A percentile compares a stretch with the other conserved stretches of the same genome.
phyloP scores from a whole-genome alignment of 108 stramenopile species.

The Fistulifera pelliculosa region DNA sequence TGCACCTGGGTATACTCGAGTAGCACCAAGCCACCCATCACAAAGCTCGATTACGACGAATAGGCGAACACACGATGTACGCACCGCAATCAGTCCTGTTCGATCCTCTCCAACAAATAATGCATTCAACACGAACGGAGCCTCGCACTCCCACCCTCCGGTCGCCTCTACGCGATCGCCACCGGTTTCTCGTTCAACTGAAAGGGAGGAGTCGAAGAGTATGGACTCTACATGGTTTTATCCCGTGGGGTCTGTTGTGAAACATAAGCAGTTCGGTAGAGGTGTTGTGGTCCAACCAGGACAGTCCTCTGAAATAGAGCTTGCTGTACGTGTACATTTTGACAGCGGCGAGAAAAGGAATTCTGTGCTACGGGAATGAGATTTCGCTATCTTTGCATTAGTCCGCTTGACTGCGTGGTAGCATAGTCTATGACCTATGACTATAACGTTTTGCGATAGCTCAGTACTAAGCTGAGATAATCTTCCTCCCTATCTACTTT shows the following conservation, averaged over 20 bases:
- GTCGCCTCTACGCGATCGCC: not conserved
- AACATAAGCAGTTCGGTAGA: slow-evolving; percentile 47
- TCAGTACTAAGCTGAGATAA: too few species aligned
- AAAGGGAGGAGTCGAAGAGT: not conserved
- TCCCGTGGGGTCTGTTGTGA: slow-evolving; percentile 55
- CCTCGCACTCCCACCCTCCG: not conserved
- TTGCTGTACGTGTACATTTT: slow-evolving; percentile 22
- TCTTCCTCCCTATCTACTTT: not conserved
- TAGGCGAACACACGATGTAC: not conserved
- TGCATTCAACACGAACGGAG: not conserved
- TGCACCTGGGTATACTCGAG: too few species aligned
- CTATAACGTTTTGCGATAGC: too few species aligned
- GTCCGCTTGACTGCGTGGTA: too few species aligned
- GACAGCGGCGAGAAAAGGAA: slow-evolving; percentile 15
- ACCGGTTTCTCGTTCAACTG: too few species aligned
- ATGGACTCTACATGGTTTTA: slow-evolving; percentile 63
- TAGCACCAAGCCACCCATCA: too few species aligned
- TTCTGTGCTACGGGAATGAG: slow-evolving; percentile 25
- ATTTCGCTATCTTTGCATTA: slow-evolving; percentile 4
- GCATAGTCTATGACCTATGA: too few species aligned
- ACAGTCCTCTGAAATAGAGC: not conserved
- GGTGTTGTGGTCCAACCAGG: slow-evolving; percentile 47
- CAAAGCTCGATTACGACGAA: too few species aligned
- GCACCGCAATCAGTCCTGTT: slow-evolving; percentile 1
- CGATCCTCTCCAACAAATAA: not conserved